Percentiles rank a stretch among this genome's conserved stretches.
These are phyloP conservation scores for Clonostachys chloroleuca DNA, from an alignment of 2,329 filamentous ascomycete genomes.

Conservation along the genomic window DNA sequence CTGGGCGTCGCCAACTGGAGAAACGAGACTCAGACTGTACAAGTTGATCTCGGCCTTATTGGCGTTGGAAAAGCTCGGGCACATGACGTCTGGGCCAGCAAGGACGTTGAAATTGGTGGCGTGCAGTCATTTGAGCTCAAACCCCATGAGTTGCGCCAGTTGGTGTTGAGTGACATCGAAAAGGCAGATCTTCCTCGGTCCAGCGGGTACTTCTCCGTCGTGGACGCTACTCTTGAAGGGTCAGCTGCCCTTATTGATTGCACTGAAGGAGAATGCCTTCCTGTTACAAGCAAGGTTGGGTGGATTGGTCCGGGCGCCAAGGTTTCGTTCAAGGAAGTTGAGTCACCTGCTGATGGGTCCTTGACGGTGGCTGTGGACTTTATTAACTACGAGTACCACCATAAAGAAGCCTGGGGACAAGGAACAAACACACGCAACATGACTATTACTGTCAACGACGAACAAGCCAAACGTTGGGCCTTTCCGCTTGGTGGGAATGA, in stretches of 20 bases:
- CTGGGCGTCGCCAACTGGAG: slow-evolving; percentile 45
- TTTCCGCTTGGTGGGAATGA: slow-evolving; percentile 44
- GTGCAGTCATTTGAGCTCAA: slow-evolving; percentile 21
- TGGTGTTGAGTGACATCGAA: slow-evolving; percentile 27
- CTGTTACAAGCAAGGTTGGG: slow-evolving; percentile 34
- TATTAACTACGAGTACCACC: slow-evolving; percentile 46
- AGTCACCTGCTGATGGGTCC: slow-evolving; percentile 16
- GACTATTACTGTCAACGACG: slow-evolving; percentile 41
- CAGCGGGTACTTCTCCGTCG: slow-evolving; percentile 30
- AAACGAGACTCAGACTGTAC: slow-evolving; percentile 32
- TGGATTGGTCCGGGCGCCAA: slow-evolving; percentile 24
- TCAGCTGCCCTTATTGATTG: slow-evolving; percentile 26
- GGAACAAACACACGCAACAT: slow-evolving; percentile 45
- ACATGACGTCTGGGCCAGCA: slow-evolving; percentile 31
- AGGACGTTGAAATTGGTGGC: slow-evolving; percentile 24
- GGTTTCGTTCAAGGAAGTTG: slow-evolving; percentile 26
- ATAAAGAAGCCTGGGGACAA: slow-evolving; percentile 25
- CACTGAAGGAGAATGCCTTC: slow-evolving; percentile 28
- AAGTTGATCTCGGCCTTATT: slow-evolving; percentile 30
- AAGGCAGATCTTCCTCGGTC: slow-evolving; percentile 11
- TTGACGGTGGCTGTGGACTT: slow-evolving; percentile 42
- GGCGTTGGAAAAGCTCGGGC: slow-evolving; percentile 31
- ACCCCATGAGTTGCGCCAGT: slow-evolving; percentile 30
- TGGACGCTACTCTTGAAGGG: slow-evolving; percentile 26
- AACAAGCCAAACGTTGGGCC: slow-evolving; percentile 34